Percentiles rank a stretch among this genome's conserved stretches.
These are phyloP conservation scores for Colletotrichum plurivorum DNA, from an alignment of 2,329 filamentous ascomycete genomes.

Conservation along the genomic window DNA sequence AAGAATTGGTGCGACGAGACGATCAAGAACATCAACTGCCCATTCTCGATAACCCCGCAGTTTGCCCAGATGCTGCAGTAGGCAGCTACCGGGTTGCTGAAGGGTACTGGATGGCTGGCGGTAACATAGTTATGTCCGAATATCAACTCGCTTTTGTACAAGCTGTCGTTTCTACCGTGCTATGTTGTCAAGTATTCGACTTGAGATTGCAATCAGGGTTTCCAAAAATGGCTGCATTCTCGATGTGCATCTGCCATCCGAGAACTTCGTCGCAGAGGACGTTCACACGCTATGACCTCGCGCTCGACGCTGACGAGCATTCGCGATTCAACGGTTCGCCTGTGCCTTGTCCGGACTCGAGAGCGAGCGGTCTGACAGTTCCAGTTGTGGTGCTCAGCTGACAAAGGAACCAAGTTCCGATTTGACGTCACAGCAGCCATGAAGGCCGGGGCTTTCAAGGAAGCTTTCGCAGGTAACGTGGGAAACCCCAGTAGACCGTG, in stretches of 20 bases:
- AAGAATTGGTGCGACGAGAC: slow-evolving; percentile 48
- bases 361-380: background rate
- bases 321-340: background rate
- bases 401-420: too few species aligned
- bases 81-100: background rate
- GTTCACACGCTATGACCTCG: background rate
- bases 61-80: slow-evolving; percentile 35
- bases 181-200: too few species aligned
- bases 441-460: slow-evolving; percentile 3
- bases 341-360: background rate
- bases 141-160: slow-evolving; percentile 21
- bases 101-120: background rate
- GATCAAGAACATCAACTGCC: slow-evolving; percentile 46
- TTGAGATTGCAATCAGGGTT: too few species aligned
- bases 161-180: too few species aligned
- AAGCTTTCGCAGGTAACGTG: slow-evolving; percentile 12
- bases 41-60: slow-evolving; percentile 36
- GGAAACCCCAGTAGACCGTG: slow-evolving; percentile 8
- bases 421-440: slow-evolving; percentile 18
- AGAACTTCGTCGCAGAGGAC: background rate
- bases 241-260: background rate
- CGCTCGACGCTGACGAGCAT: background rate
- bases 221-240: too few species aligned
- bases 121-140: slow-evolving; percentile 17
- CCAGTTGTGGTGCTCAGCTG: too few species aligned